These are phyloP conservation scores for Aphanomyces invadans DNA, from an alignment of 352 stramenopile genomes.

Conservation along the genomic window DNA sequence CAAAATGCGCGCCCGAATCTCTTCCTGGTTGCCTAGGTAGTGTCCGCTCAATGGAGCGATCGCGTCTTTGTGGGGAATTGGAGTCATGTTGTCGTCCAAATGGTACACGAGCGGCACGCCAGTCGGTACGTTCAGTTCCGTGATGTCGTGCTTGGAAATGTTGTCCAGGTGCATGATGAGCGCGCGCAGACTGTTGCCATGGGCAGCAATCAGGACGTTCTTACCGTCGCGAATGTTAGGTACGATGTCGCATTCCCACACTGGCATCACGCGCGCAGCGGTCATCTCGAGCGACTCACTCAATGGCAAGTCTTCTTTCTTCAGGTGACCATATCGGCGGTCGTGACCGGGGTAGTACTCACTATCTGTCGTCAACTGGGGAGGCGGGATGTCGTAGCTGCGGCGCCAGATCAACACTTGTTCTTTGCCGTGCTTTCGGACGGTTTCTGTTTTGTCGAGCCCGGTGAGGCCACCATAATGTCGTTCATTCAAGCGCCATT, in stretches of 20 bases:
- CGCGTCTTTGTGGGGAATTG: conserved; percentile 68
- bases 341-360: conserved; percentile 90
- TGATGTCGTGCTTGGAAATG: conserved; percentile 90
- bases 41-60: conserved; percentile 79
- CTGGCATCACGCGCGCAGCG: conserved; percentile 84
- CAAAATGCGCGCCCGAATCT: conserved; percentile 94
- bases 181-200: conserved; percentile 90
- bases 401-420: conserved; percentile 94
- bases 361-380: conserved; percentile 85
- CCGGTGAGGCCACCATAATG: conserved; percentile 86
- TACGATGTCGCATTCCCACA: conserved; percentile 88
- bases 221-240: conserved; percentile 87
- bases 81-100: conserved; percentile 79
- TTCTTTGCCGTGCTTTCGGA: conserved; percentile 86
- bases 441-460: conserved; percentile 86
- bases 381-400: conserved; percentile 97
- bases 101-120: conserved; percentile 84
- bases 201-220: conserved; percentile 93
- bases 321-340: conserved; percentile 84
- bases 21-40: conserved; percentile 92
- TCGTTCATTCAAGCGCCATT: conserved; percentile 89
- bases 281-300: conserved; percentile 93
- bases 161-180: conserved; percentile 93
- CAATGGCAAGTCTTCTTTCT: conserved; percentile 76
- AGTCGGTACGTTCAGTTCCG: conserved; percentile 92